Evolutionary conservation across 768 basidiomycete species (phyloP).

Genomic region (Tylopilus sp.): DNA sequence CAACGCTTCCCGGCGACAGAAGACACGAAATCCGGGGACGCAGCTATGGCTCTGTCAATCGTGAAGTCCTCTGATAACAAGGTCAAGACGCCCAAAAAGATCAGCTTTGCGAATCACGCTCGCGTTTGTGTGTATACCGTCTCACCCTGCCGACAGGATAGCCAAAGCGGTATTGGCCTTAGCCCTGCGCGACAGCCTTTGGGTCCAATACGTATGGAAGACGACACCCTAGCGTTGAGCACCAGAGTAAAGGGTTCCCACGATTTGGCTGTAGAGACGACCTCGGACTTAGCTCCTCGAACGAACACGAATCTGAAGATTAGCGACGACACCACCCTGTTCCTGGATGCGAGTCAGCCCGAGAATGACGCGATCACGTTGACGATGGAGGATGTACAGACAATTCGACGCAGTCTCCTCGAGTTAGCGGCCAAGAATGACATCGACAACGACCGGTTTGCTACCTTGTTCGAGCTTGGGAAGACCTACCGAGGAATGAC

Average conservation of each 20-base stretch:
- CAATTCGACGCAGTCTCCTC: slow-evolving; percentile 14
- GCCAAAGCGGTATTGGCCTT: not conserved
- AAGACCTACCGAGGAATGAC: slow-evolving; percentile 18
- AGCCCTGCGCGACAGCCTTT: not conserved
- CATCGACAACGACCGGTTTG: slow-evolving; percentile 7
- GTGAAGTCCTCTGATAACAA: slow-evolving; percentile 7
- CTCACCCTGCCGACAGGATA: slow-evolving; percentile 9
- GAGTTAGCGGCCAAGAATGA: slow-evolving; percentile 1
- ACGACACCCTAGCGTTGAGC: not conserved
- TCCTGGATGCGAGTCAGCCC: not conserved
- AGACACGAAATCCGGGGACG: not conserved
- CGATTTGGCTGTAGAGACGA: not conserved
- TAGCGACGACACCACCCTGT: not conserved
- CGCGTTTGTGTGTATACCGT: slow-evolving; percentile 17
- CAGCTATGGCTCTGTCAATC: not conserved
- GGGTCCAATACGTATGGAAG: not conserved
- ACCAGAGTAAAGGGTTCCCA: not conserved
- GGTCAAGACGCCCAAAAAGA: slow-evolving; percentile 25
- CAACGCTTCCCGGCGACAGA: slow-evolving; percentile 6
- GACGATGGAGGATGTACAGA: slow-evolving; percentile 16
- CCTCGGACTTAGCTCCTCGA: not conserved
- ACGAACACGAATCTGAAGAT: not conserved
- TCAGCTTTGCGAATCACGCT: slow-evolving; percentile 24
- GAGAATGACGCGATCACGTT: slow-evolving; percentile 13
- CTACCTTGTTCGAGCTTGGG: slow-evolving; percentile 20